phyloP scores from a whole-genome alignment of 2,329 filamentous ascomycete genomes.

The Bimuria novae-zelandiae region DNA sequence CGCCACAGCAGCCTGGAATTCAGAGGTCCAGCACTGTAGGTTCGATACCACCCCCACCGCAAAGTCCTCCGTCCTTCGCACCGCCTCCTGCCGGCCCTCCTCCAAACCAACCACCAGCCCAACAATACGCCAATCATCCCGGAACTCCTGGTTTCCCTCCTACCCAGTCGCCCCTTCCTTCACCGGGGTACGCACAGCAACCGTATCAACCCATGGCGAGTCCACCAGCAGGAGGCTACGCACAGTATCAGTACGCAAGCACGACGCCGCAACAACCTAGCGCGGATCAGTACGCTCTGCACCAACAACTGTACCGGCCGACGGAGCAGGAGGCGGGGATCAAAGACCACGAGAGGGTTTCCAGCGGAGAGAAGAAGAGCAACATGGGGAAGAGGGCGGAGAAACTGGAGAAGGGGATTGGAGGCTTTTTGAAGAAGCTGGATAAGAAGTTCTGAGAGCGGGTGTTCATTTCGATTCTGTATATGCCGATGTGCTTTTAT shows the following conservation, averaged over 20 bases:
- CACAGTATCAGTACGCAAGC: slow-evolving; percentile 57
- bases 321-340: slow-evolving; percentile 61
- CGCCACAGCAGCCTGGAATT: slow-evolving; percentile 29
- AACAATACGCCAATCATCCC: slow-evolving; percentile 48
- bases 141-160: slow-evolving; percentile 36
- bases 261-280: slow-evolving; percentile 36
- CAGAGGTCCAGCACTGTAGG: slow-evolving; percentile 42
- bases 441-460: slow-evolving; percentile 71
- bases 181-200: slow-evolving; percentile 46
- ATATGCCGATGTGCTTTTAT: no score
- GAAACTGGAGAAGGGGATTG: slow-evolving; percentile 70
- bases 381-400: slow-evolving; percentile 69
- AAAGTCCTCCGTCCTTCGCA: slow-evolving; percentile 46
- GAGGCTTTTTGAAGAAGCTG: slow-evolving; percentile 75
- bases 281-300: slow-evolving; percentile 59
- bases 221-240: slow-evolving; percentile 60
- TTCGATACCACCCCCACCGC: slow-evolving; percentile 42
- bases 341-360: slow-evolving; percentile 25
- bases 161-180: slow-evolving; percentile 41
- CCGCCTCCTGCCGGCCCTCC: slow-evolving; percentile 41
- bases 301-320: slow-evolving; percentile 72
- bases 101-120: slow-evolving; percentile 31
- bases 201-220: slow-evolving; percentile 40
- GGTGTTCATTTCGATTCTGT: no score
- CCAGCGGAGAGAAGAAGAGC: slow-evolving; percentile 41